These are phyloP conservation scores for Choanephora cucurbitarum DNA, from an alignment of 371 early-diverging fungal genomes.

Conservation along the genomic window DNA sequence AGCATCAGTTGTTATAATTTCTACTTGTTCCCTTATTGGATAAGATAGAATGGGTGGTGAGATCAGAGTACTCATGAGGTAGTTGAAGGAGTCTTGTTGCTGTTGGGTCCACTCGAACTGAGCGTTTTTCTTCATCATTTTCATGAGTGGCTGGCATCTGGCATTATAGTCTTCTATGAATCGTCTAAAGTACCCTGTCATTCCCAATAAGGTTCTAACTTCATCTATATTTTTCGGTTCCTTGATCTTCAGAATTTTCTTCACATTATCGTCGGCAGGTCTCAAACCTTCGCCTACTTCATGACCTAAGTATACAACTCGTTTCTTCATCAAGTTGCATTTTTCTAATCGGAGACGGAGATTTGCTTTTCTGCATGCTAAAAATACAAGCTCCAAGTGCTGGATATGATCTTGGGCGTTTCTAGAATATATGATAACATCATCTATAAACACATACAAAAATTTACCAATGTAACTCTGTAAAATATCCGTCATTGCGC, in stretches of 20 bases:
- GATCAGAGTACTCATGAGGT: constrained; percentile 18
- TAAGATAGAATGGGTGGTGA: constrained; percentile 26
- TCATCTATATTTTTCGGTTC: constrained; percentile 22
- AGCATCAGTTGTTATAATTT: constrained; percentile 41
- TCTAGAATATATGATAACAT: constrained; percentile 44
- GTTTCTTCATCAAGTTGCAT: constrained; percentile 31
- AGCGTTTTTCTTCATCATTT: constrained; percentile 19
- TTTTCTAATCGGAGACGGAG: constrained; percentile 42
- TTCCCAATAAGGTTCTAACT: constrained; percentile 31
- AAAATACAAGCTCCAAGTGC: constrained; percentile 36
- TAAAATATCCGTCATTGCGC: constrained; percentile 32
- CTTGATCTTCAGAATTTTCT: constrained; percentile 6
- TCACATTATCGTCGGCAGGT: constrained; percentile 9
- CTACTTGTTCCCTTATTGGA: constrained; percentile 22
- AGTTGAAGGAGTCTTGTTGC: constrained; percentile 26
- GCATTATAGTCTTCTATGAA: constrained; percentile 33
- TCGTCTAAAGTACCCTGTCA: constrained; percentile 31
- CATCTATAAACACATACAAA: constrained; percentile 48
- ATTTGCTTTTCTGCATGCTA: constrained; percentile 24
- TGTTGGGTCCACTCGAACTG: constrained; percentile 19
- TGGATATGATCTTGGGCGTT: constrained; percentile 33
- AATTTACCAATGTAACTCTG: constrained; percentile 22
- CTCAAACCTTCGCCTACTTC: constrained; percentile 29
- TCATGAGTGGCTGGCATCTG: constrained; percentile 15
- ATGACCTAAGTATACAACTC: constrained; percentile 43